Evolutionary conservation across 208 protist species (phyloP), one percentile per base, ranked within the genome.

Genomic region (Trypanosomatidae sp.): DNA sequence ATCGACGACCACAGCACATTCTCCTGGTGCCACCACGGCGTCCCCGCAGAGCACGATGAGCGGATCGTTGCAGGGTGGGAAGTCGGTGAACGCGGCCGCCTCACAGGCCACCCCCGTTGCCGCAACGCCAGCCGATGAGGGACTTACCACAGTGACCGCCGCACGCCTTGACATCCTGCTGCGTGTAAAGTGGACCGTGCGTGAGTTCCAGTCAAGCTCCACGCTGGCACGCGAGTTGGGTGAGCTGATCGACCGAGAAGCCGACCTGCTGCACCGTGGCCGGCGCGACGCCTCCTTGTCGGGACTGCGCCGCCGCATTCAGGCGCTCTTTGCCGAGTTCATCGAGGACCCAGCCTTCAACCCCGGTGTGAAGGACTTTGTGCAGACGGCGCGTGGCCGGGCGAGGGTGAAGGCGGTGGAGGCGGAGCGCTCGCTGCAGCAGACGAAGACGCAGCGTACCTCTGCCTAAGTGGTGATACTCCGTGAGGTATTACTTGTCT

Each of bases 101-200:
- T n/a, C n/a, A n/a, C n/a, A n/a, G n/a, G n/a, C n/a, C n/a, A n/a
- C n/a, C n/a, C n/a, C n/a, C n/a, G n/a, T n/a, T n/a, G n/a, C n/a
- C n/a, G n/a, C n/a, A n/a, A n/a, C n/a, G n/a, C n/a, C n/a, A n/a
- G 53, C 47, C 30, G 44, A 30, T 9, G 62, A 47, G n/a, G 69
- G 62, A 22, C 55, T 76, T 4, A 39, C 58, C 39, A 75, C 64
- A 39, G 62, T 59, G 13, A 74, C 79, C 25, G 69, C 93, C 88
- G 67, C 97, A 39, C 88, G 98, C 7, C 85, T 99, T n/a, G 98
- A 99, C 73, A 86, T 98, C 28, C 87, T 99, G 33, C 76, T 99
- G n/a, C 97, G 98, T 66, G 89, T 99, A 39, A 99, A 99, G 86
- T 98, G 95, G 93, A 98, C 97, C 0, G 97, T 99, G 19, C 98